Evolutionary conservation across 2,329 filamentous ascomycete species (phyloP).

Genomic region (Botrytis pseudocinerea): DNA sequence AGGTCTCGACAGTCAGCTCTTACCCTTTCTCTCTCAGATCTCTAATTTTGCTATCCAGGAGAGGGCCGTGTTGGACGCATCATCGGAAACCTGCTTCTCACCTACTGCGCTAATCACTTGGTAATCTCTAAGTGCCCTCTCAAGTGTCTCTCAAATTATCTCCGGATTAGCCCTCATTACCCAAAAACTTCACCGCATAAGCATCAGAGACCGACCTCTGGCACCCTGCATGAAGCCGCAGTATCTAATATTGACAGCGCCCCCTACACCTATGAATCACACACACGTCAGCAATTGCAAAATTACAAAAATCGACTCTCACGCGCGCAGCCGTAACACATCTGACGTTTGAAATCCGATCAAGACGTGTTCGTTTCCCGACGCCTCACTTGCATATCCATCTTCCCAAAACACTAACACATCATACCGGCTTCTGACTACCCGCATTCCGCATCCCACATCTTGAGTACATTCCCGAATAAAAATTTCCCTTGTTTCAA

Average conservation of each 20-base stretch:
- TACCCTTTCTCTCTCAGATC: not conserved
- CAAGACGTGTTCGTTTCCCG: not conserved
- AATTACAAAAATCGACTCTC: not conserved
- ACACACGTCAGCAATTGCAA: not conserved
- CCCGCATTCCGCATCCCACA: too few relatives aligned
- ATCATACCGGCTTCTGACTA: not conserved
- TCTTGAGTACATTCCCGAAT: not conserved
- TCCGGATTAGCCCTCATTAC: not conserved
- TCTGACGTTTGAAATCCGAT: too few relatives aligned
- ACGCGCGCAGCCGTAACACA: not conserved
- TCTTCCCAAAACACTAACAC: not conserved
- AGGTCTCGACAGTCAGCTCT: not conserved
- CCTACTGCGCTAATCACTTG: not conserved
- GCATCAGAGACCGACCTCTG: not conserved
- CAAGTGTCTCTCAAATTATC: accelerated
- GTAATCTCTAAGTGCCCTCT: not conserved
- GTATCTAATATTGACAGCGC: not conserved
- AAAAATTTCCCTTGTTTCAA: not conserved
- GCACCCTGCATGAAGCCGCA: not conserved
- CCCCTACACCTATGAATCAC: not conserved
- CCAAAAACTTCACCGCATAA: not conserved
- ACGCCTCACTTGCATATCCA: not conserved
- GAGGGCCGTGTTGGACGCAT: not conserved
- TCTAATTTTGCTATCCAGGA: not conserved
- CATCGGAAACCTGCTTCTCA: not conserved